Percentiles rank a stretch among this genome's conserved stretches.
Conservation (phyloP, 768 basidiomycete genomes). For the Sporobolomyces phaffii region DNA sequence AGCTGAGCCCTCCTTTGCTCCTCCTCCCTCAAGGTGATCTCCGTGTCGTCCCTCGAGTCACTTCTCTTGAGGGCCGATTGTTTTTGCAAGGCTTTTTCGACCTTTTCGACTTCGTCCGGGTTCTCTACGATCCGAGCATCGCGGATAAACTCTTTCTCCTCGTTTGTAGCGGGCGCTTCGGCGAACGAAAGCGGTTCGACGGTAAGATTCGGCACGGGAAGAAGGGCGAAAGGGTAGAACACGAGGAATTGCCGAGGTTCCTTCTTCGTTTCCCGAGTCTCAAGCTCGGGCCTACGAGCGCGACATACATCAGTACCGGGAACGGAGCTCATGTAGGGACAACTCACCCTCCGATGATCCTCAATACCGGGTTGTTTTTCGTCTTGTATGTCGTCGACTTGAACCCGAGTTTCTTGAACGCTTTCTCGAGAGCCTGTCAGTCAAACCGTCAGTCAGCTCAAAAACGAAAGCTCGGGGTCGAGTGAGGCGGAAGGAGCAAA, state of each 20-base stretch:
- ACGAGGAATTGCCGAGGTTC: constrained; percentile 25
- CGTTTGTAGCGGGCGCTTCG: constrained; percentile 1
- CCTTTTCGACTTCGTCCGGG: constrained; percentile 22
- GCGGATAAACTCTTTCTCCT: constrained; percentile 13
- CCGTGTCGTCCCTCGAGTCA: background rate
- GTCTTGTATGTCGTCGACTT: constrained; percentile 30
- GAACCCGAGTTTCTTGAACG: constrained; percentile 31
- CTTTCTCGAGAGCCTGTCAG: constrained; percentile 26
- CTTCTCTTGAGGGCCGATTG: background rate
- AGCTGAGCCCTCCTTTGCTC: background rate
- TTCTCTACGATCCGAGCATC: constrained; percentile 24
- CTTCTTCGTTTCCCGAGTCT: constrained; percentile 24
- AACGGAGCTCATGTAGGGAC: no score
- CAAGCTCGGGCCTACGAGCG: constrained; percentile 31
- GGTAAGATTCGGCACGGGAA: background rate
- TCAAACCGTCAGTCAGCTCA: no score
- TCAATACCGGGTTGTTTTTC: constrained; percentile 29
- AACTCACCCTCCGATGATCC: constrained; percentile 31
- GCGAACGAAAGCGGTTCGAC: constrained; percentile 5
- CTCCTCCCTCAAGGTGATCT: background rate
- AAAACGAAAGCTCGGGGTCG: background rate
- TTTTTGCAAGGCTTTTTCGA: background rate
- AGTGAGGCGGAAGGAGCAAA: no score
- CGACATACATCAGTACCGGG: background rate
- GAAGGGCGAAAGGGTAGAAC: constrained; percentile 34